Base-by-base conservation (phyloP, 129 eudicot genomes). In the Centella asiatica region DNA sequence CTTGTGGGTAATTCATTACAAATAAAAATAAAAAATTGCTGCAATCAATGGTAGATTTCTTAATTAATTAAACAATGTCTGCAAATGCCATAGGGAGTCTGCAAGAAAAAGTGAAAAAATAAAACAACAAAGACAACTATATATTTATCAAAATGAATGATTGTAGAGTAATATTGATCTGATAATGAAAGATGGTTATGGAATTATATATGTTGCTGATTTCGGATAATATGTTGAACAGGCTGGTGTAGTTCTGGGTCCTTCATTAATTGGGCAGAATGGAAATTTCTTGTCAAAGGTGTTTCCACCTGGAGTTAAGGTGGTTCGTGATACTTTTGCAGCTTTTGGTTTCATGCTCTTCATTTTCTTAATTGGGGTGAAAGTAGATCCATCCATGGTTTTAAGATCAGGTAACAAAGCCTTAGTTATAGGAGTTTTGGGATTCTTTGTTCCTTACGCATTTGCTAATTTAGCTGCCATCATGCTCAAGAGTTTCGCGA, bases 211-310 rank as follows among this genome's bases (percentile, higher is more conserved):
- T 2, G 11, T 42, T 42, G 3, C 63, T 58, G 24, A 23, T 14
- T 23, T 33, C 19, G 44, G 15, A 20, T 69, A 13, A 44, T 62
- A 39, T 34, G n/a, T 72, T 69, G 69, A 42, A 1, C 85, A 81
- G 86, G 80, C 74, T 37, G 86, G 82, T 34, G 66, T 76, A 9
- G 46, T 76, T 37, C 64, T 81, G 52, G 86, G 86, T 19, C 82
- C 86, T 9, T 73, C 82, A 5, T 23, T 76, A 27, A 65, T 81
- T 36, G 86, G 82, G n/a, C 70, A 47, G 48, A 73, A 59, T 44
- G 8, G 34, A 53, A 26, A 40, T 14, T 69, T 76, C 68, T 18
- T 46, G 15, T 56, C 54, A 1, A 52, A 60, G 33, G 46, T 81
- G 14, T 81, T 69, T 44, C 86, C 86, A 44, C 9, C 47, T 2